Conservation (phyloP, 2,329 filamentous ascomycete species). For the Sphaerostilbella broomeana region DNA sequence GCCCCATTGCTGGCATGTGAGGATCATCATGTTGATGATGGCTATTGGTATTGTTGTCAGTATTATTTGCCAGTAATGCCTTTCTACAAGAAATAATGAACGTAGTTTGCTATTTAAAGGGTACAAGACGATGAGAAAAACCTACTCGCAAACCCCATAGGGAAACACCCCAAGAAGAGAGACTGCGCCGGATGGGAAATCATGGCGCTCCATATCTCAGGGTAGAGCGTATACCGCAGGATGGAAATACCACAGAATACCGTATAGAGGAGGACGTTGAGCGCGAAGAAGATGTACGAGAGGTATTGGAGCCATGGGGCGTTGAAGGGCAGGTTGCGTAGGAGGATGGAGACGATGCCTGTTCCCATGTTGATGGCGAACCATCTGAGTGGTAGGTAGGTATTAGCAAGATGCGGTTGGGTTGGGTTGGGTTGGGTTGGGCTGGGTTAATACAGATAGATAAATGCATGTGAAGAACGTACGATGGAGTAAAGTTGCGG, state of each 20-base stretch:
- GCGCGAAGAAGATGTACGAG: conserved; percentile 52
- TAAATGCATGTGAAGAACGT: conserved; percentile 21
- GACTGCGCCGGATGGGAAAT: conserved; percentile 59
- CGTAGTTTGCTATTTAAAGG: too few relatives aligned
- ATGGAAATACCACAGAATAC: conserved; percentile 47
- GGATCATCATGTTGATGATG: conserved; percentile 58
- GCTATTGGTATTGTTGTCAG: too few relatives aligned
- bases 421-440: too few relatives aligned
- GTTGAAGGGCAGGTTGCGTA: conserved; percentile 57
- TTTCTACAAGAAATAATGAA: too few relatives aligned
- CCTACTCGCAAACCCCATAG: conserved; percentile 58
- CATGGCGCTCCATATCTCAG: conserved; percentile 60
- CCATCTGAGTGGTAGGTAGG: conserved; percentile 35
- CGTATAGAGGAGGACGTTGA: conserved; percentile 54
- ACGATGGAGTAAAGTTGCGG: conserved; percentile 50
- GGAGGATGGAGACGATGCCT: conserved; percentile 57
- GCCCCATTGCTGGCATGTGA: conserved; percentile 58
- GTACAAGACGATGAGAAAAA: conserved; percentile 2
- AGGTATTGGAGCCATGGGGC: conserved; percentile 51
- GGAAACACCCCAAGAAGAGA: conserved; percentile 61
- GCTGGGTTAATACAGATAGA: too few relatives aligned
- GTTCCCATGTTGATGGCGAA: conserved; percentile 61
- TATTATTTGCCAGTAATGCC: too few relatives aligned
- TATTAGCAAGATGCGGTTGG: neutral
- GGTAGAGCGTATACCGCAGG: conserved; percentile 58